These are phyloP conservation scores for Sanghuangporus baumii DNA, from an alignment of 1,284 basidiomycete genomes.

Conservation along the genomic window DNA sequence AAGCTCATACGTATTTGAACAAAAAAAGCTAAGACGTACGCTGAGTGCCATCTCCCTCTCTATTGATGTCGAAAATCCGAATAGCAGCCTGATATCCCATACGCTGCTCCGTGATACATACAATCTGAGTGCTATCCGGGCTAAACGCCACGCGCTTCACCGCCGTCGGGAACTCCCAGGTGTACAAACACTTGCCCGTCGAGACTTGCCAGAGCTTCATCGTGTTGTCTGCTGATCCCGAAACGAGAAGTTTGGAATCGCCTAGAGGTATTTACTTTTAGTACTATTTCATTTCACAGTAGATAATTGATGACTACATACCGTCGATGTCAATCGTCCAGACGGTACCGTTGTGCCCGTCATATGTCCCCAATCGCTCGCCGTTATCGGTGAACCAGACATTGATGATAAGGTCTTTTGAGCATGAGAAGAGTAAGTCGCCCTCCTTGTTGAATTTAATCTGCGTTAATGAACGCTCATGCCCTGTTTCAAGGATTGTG, in stretches of 20 bases:
- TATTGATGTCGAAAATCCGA: conserved; percentile 85
- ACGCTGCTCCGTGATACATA: conserved; percentile 96
- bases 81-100: conserved; percentile 88
- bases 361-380: conserved; percentile 94
- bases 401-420: conserved; percentile 94
- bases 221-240: conserved; percentile 87
- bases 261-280: conserved; percentile 34
- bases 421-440: conserved; percentile 92
- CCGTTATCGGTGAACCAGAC: conserved; percentile 99
- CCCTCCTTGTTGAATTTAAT: conserved; percentile 96
- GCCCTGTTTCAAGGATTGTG: conserved; percentile 47
- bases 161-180: conserved; percentile 97
- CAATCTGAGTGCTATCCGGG: conserved; percentile 79
- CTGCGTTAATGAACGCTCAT: conserved; percentile 97
- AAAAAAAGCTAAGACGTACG: conserved; percentile 43
- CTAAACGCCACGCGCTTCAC: conserved; percentile 93
- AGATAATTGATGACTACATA: conserved; percentile 38
- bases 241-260: conserved; percentile 74
- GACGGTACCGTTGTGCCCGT: conserved; percentile 93
- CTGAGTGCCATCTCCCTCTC: conserved; percentile 69
- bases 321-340: conserved; percentile 97
- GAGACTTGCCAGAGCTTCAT: conserved; percentile 90
- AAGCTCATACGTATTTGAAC: background rate
- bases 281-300: conserved; percentile 33
- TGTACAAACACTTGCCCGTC: conserved; percentile 86